Conservation (phyloP, 805 yeast species). For the Saturnispora besseyi region DNA sequence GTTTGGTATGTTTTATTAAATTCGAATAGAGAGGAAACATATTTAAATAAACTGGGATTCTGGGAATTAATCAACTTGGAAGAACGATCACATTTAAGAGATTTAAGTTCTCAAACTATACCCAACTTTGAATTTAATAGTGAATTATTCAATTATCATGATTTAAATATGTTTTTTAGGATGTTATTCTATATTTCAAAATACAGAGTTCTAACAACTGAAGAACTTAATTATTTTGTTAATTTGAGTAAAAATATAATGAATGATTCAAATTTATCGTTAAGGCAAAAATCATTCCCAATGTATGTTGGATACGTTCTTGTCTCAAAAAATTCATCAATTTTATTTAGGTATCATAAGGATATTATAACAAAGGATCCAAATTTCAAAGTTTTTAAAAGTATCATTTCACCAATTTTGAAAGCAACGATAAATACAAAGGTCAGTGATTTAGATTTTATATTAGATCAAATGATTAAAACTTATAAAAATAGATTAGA, state of each 20-base stretch:
- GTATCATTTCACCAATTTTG: constrained; percentile 2
- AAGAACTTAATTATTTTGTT: constrained; percentile 7
- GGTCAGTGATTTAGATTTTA: constrained; percentile 9
- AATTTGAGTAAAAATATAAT: constrained; percentile 7
- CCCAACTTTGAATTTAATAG: background rate
- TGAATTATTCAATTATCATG: background rate
- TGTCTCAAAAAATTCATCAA: constrained; percentile 9
- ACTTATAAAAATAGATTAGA: constrained; percentile 1
- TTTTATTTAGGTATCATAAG: constrained; percentile 10
- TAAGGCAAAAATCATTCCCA: constrained; percentile 4
- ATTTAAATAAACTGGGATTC: constrained; percentile 6
- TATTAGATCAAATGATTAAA: constrained; percentile 6
- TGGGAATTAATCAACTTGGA: constrained; percentile 6
- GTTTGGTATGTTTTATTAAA: constrained; percentile 4
- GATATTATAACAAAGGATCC: constrained; percentile 6
- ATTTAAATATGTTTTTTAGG: constrained; percentile 5
- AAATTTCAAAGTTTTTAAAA: constrained; percentile 8
- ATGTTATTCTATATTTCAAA: constrained; percentile 8
- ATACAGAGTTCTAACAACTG: background rate
- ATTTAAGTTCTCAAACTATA: background rate
- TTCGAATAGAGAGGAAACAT: background rate
- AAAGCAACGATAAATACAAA: constrained; percentile 7
- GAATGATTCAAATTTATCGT: background rate
- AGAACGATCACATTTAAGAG: background rate
- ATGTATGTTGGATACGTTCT: constrained; percentile 9